Evolutionary conservation across 768 basidiomycete genomes (phyloP).

Genomic region (Atractiella rhizophila): DNA sequence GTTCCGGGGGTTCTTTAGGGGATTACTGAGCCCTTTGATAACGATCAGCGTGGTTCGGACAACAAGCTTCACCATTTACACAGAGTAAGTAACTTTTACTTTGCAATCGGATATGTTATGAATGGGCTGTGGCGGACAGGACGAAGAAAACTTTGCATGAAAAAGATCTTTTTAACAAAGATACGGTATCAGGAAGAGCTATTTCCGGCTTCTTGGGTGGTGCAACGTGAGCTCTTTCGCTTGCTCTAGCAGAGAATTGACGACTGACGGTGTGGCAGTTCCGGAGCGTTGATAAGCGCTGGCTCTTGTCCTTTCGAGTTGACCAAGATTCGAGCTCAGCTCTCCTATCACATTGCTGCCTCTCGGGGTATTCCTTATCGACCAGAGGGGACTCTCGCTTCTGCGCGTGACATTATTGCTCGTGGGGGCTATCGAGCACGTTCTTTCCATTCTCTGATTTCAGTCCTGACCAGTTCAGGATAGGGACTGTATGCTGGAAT

Average conservation of each 20-base stretch:
- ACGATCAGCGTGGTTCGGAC: constrained; percentile 96
- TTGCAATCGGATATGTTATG: too few relatives aligned
- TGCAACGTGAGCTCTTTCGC: constrained; percentile 9
- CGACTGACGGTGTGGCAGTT: too few relatives aligned
- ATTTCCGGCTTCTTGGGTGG: constrained; percentile 12
- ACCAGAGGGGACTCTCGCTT: neutral
- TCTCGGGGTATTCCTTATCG: neutral
- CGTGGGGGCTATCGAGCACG: neutral
- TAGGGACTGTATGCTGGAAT: constrained; percentile 14
- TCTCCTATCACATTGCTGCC: constrained; percentile 15
- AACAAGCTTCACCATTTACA: constrained; percentile 75
- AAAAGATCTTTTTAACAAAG: constrained; percentile 31
- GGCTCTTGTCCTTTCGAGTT: constrained; percentile 9
- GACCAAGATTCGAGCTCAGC: constrained; percentile 10
- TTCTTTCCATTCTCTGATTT: neutral
- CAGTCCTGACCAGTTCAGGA: neutral
- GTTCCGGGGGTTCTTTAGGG: constrained; percentile 53
- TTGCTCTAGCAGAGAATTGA: too few relatives aligned
- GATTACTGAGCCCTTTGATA: constrained; percentile 31
- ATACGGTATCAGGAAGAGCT: neutral
- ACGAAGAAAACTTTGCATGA: constrained; percentile 50
- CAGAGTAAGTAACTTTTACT: too few relatives aligned
- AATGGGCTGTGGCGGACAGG: too few relatives aligned
- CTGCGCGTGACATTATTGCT: neutral
- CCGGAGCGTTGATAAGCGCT: constrained; percentile 3